These are phyloP conservation scores for Agrostemma githago DNA, from an alignment of 148 eudicot species.

Conservation along the genomic window DNA sequence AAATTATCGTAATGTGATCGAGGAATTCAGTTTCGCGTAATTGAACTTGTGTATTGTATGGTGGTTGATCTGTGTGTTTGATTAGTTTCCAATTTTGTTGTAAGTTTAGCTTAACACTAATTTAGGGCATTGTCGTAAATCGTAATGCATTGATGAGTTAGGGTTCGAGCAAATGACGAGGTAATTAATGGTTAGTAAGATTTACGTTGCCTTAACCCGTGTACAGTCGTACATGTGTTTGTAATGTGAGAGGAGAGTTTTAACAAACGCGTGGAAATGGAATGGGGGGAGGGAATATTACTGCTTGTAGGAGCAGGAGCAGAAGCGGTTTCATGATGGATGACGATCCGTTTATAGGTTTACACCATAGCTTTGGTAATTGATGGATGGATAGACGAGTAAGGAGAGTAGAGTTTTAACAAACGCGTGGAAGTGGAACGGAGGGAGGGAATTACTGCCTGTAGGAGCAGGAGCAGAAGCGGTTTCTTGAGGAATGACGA, in stretches of 20 bases:
- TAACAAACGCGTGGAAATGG: no score
- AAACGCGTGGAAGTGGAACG: no score
- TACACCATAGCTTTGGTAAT: background rate
- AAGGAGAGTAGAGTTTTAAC: background rate
- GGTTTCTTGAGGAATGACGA: background rate
- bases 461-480: background rate
- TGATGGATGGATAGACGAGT: background rate
- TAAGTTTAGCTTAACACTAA: no score
- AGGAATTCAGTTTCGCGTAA: no score
- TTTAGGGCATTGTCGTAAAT: background rate
- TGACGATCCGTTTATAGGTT: background rate
- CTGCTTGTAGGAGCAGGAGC: no score
- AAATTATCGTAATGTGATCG: no score
- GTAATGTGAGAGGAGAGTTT: no score
- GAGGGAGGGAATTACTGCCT: no score
- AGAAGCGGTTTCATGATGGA: background rate
- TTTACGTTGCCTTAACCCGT: background rate
- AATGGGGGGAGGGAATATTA: no score
- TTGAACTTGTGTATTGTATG: background rate
- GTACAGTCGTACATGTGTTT: background rate
- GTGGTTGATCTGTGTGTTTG: background rate
- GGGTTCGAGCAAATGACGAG: background rate
- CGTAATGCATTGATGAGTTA: background rate
- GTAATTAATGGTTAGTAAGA: background rate
- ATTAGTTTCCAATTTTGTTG: no score